A percentile compares a stretch with the other conserved stretches of the same genome.
phyloP scores from a whole-genome alignment of 1,284 basidiomycete genomes.

The Sporisorium sorghi region DNA sequence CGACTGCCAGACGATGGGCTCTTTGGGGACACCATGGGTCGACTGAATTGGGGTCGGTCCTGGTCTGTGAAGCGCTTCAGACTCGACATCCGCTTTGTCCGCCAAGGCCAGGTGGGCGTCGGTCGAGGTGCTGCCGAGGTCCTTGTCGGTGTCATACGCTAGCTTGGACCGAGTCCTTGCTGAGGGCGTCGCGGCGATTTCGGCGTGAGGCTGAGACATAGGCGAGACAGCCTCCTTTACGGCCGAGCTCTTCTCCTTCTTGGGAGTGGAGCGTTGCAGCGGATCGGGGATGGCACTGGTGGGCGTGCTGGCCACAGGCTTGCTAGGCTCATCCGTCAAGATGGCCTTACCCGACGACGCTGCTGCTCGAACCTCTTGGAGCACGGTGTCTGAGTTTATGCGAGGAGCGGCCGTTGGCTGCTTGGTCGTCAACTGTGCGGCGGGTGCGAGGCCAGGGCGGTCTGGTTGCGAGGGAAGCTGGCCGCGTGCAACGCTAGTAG shows the following conservation, averaged over 20 bases:
- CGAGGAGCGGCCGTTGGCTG: conserved; percentile 4
- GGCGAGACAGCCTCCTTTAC: conserved; percentile 11
- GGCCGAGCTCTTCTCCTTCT: not conserved
- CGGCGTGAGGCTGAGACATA: conserved; percentile 7
- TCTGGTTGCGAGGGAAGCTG: conserved; percentile 22
- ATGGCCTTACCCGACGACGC: conserved; percentile 5
- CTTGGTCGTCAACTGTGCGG: conserved; percentile 1
- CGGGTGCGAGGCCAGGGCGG: conserved; percentile 10
- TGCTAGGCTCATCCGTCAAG: conserved; percentile 23
- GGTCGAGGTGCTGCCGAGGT: not conserved
- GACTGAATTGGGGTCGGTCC: conserved; percentile 56
- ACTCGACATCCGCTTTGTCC: not conserved
- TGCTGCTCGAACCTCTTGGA: conserved; percentile 2
- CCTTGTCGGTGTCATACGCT: conserved; percentile 2
- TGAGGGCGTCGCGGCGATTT: conserved; percentile 7
- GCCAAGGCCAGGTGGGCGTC: not conserved
- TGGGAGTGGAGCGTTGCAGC: conserved; percentile 20
- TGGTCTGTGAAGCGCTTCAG: conserved; percentile 29
- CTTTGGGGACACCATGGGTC: conserved; percentile 12
- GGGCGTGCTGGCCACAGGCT: conserved; percentile 29
- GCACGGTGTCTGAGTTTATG: conserved; percentile 26
- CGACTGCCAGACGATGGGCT: conserved; percentile 50
- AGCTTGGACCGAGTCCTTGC: conserved; percentile 24
- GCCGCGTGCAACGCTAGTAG: conserved; percentile 6
- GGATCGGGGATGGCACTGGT: conserved; percentile 29